These are phyloP conservation scores for Trichodelitschia bisporula DNA, from an alignment of 495 filamentous ascomycete species.

Conservation along the genomic window DNA sequence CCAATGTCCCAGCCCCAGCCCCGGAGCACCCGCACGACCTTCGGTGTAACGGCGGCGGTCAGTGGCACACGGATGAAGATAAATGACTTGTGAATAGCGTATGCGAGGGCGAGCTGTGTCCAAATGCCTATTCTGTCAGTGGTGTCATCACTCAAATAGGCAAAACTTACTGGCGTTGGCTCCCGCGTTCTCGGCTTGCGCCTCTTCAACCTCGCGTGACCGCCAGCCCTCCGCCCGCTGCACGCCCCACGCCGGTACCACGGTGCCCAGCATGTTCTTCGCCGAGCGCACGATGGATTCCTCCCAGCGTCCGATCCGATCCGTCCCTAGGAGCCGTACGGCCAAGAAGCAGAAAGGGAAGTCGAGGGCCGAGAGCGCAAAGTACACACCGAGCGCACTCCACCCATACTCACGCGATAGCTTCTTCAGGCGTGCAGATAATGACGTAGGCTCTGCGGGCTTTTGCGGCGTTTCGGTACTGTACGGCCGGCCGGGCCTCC, in stretches of 20 bases:
- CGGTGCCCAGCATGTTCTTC: slow-evolving; percentile 24
- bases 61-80: slow-evolving; percentile 83
- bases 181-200: slow-evolving; percentile 15
- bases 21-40: slow-evolving; percentile 62
- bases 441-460: slow-evolving; percentile 17
- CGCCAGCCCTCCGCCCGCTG: slow-evolving; percentile 3
- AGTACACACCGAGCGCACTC: slow-evolving; percentile 78
- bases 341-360: slow-evolving; percentile 88
- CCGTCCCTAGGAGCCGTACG: slow-evolving; percentile 59
- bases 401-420: slow-evolving; percentile 90
- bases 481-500: slow-evolving; percentile 1
- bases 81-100: slow-evolving; percentile 94
- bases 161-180: slow-evolving; percentile 28
- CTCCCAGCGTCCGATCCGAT: slow-evolving; percentile 48
- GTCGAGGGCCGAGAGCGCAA: slow-evolving; percentile 58
- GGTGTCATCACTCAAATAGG: slow-evolving; percentile 1
- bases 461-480: slow-evolving; percentile 13
- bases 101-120: slow-evolving; percentile 85
- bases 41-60: slow-evolving; percentile 63
- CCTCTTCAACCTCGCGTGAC: slow-evolving; percentile 12
- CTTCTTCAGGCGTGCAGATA: slow-evolving; percentile 49
- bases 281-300: slow-evolving; percentile 16
- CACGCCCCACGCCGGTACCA: slow-evolving; percentile 11
- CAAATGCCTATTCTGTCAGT: slow-evolving; percentile 28
- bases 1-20: slow-evolving; percentile 64